A percentile compares a stretch with the other conserved stretches of the same genome.
Evolutionary conservation across 306 rosid species (phyloP).

Genomic region (Quercus gilva): DNA sequence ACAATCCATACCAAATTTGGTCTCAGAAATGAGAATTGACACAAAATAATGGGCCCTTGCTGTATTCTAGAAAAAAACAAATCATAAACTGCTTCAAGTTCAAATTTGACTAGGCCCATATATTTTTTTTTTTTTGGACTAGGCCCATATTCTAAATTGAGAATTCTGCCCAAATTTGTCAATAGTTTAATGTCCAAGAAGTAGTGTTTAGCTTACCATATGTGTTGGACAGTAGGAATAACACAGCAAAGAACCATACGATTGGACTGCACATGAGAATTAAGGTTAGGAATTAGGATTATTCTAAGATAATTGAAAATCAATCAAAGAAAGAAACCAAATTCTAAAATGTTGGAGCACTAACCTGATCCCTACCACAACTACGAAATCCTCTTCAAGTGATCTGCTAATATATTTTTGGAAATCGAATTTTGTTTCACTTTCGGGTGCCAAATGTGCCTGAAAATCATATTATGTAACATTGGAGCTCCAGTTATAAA

Average conservation of each 20-base stretch:
- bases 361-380: slow-evolving; percentile 80
- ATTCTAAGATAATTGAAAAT: background rate
- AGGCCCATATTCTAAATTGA: background rate
- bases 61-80: background rate
- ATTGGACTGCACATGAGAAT: slow-evolving; percentile 58
- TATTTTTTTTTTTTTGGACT: background rate
- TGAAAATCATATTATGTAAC: slow-evolving; percentile 27
- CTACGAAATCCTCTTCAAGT: slow-evolving; percentile 84
- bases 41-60: background rate
- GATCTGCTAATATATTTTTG: slow-evolving; percentile 70
- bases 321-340: slow-evolving; percentile 9
- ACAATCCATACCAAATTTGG: background rate
- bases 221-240: slow-evolving; percentile 56
- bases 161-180: background rate
- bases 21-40: background rate
- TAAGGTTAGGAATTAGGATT: slow-evolving; percentile 1
- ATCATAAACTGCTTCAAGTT: background rate
- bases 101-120: background rate
- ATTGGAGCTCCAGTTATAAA: background rate
- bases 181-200: too few species aligned
- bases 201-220: slow-evolving; percentile 44
- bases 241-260: slow-evolving; percentile 71
- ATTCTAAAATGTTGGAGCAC: slow-evolving; percentile 1
- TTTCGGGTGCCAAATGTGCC: slow-evolving; percentile 84
- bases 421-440: slow-evolving; percentile 61